A percentile compares a stretch with the other conserved stretches of the same genome.
These are phyloP conservation scores for Annulohypoxylon nitens DNA, from an alignment of 495 filamentous ascomycete genomes.

Conservation along the genomic window DNA sequence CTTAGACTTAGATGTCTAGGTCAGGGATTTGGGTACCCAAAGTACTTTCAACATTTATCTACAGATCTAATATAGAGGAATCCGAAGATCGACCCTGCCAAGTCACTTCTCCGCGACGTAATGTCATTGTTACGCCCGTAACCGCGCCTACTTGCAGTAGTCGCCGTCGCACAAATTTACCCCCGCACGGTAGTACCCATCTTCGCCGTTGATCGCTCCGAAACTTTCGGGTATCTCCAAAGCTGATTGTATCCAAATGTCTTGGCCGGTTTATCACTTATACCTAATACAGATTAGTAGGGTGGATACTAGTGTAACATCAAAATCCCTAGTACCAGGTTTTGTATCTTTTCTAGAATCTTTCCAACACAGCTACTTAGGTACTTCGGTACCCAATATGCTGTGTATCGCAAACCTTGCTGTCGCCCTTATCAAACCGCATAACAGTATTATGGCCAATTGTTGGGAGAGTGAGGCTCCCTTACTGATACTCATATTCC, in stretches of 20 bases:
- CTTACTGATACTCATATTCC: too few relatives aligned
- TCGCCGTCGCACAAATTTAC: not conserved
- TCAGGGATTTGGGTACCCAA: not conserved
- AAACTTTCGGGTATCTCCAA: slow-evolving; percentile 28
- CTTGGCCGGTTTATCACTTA: slow-evolving; percentile 15
- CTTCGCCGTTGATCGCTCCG: slow-evolving; percentile 14
- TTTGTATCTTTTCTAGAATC: not conserved
- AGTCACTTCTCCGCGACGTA: not conserved
- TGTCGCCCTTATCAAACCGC: not conserved
- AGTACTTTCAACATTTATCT: not conserved
- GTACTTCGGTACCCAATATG: too few relatives aligned
- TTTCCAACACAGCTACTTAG: not conserved
- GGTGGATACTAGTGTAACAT: not conserved
- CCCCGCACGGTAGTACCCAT: not conserved
- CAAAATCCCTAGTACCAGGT: not conserved
- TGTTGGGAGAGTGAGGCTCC: too few relatives aligned
- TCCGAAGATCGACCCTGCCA: not conserved
- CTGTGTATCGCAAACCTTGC: not conserved
- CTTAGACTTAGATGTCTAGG: not conserved
- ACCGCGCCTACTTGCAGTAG: not conserved
- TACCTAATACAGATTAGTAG: slow-evolving; percentile 31
- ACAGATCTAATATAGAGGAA: not conserved
- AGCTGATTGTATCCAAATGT: slow-evolving; percentile 1
- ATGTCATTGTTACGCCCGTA: not conserved
- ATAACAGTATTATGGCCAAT: not conserved